Evolutionary conservation across 805 yeast species (phyloP).

Genomic region (Candida manassasensis): DNA sequence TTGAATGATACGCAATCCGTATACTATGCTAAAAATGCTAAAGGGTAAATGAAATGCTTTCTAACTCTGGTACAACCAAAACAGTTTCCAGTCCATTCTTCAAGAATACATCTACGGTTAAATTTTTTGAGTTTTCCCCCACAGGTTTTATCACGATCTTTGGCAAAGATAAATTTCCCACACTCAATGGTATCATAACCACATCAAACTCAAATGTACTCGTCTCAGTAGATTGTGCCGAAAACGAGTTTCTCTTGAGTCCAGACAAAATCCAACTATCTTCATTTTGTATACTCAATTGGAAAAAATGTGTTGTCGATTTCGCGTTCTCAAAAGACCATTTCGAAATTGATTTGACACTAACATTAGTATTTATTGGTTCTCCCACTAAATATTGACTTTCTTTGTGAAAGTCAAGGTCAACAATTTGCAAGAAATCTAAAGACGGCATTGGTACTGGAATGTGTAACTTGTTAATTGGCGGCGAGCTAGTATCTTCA

Average conservation of each 20-base stretch:
- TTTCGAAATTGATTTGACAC: constrained; percentile 38
- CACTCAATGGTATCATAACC: constrained; percentile 65
- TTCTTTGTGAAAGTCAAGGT: constrained; percentile 35
- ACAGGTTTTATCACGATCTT: constrained; percentile 39
- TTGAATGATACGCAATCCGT: too few relatives aligned
- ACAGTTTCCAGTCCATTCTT: constrained; percentile 66
- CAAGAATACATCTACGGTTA: constrained; percentile 55
- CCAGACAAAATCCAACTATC: constrained; percentile 87
- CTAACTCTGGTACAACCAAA: constrained; percentile 66
- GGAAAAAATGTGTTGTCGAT: constrained; percentile 24
- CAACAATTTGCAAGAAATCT: constrained; percentile 56
- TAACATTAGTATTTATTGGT: constrained; percentile 45
- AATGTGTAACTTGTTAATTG: constrained; percentile 33
- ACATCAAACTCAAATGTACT: constrained; percentile 28
- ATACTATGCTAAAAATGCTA: constrained; percentile 23
- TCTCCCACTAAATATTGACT: constrained; percentile 57
- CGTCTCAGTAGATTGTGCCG: constrained; percentile 20
- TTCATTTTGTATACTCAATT: constrained; percentile 45
- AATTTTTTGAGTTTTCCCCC: constrained; percentile 49
- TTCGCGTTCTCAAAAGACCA: constrained; percentile 32
- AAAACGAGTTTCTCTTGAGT: constrained; percentile 49
- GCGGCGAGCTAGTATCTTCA: constrained; percentile 3
- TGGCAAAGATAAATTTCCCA: constrained; percentile 72
- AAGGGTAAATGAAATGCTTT: constrained; percentile 57
- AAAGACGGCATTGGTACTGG: constrained; percentile 60